These are phyloP conservation scores for Clonostachys rhizophaga DNA, from an alignment of 2,329 filamentous ascomycete species.

Conservation along the genomic window DNA sequence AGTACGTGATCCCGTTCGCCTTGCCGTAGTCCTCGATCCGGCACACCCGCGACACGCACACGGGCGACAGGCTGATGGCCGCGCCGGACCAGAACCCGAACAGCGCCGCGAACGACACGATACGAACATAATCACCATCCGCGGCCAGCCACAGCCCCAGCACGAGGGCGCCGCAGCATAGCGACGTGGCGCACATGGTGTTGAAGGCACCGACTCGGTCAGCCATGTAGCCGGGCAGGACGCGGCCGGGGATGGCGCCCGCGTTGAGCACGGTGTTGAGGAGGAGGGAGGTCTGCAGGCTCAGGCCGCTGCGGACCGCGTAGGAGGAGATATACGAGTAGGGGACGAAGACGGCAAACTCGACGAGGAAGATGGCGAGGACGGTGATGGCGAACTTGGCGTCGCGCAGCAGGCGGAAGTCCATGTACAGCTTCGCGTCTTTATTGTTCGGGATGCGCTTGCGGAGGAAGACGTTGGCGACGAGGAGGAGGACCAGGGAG, in stretches of 20 bases:
- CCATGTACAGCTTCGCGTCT: constrained; percentile 35
- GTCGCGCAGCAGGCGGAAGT: constrained; percentile 46
- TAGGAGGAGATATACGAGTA: constrained; percentile 67
- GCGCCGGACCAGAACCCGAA: constrained; percentile 71
- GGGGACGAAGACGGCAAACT: constrained; percentile 60
- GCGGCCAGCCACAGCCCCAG: constrained; percentile 59
- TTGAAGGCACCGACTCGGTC: constrained; percentile 64
- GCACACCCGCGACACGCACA: constrained; percentile 68
- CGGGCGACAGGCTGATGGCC: constrained; percentile 66
- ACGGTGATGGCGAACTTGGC: constrained; percentile 46
- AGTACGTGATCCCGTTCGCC: constrained; percentile 67
- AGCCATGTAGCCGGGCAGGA: constrained; percentile 55
- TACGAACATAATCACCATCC: constrained; percentile 35
- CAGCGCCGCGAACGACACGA: constrained; percentile 56
- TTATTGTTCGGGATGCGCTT: constrained; percentile 44
- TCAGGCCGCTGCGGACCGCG: constrained; percentile 49
- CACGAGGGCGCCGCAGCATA: constrained; percentile 20
- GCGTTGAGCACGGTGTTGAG: constrained; percentile 66
- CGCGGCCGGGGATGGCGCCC: constrained; percentile 64
- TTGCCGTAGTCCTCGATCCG: constrained; percentile 64
- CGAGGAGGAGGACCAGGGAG: constrained; percentile 8
- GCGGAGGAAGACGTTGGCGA: constrained; percentile 20
- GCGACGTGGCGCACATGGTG: constrained; percentile 52
- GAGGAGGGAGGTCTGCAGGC: constrained; percentile 54
- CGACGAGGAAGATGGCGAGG: constrained; percentile 49